phyloP scores from a whole-genome alignment of 805 yeast species.

The Starmerella bombi region DNA sequence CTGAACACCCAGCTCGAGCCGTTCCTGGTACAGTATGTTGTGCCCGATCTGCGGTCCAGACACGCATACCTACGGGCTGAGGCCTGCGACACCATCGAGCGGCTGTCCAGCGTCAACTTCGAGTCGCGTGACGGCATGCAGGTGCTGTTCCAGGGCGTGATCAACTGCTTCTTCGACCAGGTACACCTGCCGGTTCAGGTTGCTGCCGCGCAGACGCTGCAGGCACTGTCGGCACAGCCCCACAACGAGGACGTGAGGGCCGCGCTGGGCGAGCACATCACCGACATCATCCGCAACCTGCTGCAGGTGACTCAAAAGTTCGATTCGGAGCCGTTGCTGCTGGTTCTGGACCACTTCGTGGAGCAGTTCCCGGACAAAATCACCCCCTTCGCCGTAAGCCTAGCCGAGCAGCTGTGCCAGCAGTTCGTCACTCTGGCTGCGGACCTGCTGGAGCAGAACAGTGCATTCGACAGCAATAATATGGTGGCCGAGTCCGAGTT shows the following conservation, averaged over 20 bases:
- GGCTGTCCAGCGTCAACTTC: conserved; percentile 51
- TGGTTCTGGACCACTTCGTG: conserved; percentile 91
- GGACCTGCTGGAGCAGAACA: conserved; percentile 44
- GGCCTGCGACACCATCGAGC: conserved; percentile 37
- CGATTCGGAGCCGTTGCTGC: conserved; percentile 76
- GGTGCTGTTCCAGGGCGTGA: conserved; percentile 32
- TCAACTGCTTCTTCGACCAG: conserved; percentile 34
- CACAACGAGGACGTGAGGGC: conserved; percentile 33
- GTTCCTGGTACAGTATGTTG: conserved; percentile 47
- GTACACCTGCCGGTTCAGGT: conserved; percentile 57
- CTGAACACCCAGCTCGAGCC: conserved; percentile 32
- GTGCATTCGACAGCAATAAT: conserved; percentile 22
- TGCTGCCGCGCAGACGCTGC: conserved; percentile 75
- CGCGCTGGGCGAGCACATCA: conserved; percentile 52
- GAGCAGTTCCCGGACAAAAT: conserved; percentile 76
- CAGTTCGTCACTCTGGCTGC: conserved; percentile 61
- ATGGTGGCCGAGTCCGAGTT: conserved; percentile 21
- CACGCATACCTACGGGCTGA: conserved; percentile 56
- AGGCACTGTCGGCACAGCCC: conserved; percentile 53
- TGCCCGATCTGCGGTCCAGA: conserved; percentile 50
- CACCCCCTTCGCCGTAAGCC: conserved; percentile 77
- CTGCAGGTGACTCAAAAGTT: conserved; percentile 62
- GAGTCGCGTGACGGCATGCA: conserved; percentile 53
- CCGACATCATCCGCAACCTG: conserved; percentile 71
- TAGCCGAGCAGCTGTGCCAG: conserved; percentile 41